phyloP scores from a whole-genome alignment of 164 flowering plant species.

The Brasenia schreberi region DNA sequence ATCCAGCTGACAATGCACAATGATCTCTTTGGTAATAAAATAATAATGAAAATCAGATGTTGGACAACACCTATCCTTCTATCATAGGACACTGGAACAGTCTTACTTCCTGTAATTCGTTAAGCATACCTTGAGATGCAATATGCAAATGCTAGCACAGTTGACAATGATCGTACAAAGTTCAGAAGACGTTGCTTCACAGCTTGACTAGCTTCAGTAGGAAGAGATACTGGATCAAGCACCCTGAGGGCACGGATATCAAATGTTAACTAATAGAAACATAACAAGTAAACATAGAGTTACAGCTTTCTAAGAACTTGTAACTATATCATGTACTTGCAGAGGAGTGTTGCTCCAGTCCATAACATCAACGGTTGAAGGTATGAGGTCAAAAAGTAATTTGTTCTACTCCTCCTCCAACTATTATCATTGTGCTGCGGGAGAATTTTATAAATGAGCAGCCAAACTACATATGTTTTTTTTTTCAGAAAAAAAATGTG shows the following conservation, averaged over 20 bases:
- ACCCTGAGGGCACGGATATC: conserved; percentile 35
- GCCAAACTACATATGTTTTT: background rate
- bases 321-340: conserved; percentile 41
- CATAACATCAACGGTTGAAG: conserved; percentile 77
- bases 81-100: no score
- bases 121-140: conserved; percentile 67
- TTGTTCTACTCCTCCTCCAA: conserved; percentile 74
- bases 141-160: conserved; percentile 79
- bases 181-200: conserved; percentile 70
- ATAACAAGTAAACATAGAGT: background rate
- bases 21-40: no score
- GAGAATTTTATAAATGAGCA: background rate
- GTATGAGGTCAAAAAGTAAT: conserved; percentile 50
- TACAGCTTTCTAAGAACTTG: background rate
- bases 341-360: conserved; percentile 71
- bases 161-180: conserved; percentile 79
- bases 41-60: no score
- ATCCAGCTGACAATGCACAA: background rate
- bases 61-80: no score
- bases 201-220: conserved; percentile 71
- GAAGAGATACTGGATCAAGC: conserved; percentile 67
- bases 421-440: conserved; percentile 52
- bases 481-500: background rate
- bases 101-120: no score
- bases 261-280: conserved; percentile 2